Evolutionary conservation across 2,329 filamentous ascomycete species (phyloP), one percentile per base, ranked within the genome.

Genomic region (Aureobasidium musti): DNA sequence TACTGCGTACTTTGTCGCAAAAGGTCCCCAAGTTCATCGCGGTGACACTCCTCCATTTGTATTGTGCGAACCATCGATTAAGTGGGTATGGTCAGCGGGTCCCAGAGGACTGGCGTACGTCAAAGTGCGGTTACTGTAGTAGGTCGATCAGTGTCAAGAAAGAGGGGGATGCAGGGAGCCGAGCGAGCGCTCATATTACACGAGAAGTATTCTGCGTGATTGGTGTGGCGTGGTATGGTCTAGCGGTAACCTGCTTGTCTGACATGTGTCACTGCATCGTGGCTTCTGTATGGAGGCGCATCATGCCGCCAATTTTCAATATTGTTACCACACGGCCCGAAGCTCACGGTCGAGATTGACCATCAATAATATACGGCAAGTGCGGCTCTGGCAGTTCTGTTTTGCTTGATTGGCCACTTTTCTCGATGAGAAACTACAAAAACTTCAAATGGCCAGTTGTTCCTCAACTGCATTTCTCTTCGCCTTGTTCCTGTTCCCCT

Each of bases 251-350:
- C 5, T 28, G 37, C 53, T 13, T 54, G 35, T 57, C 23, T 57
- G 53, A 57, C 53, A 43, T 43, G 53, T 57, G 53, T 57, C 53
- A 43, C 53, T 39, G 35, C 37, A 43, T 19, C 53, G 23, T 43
- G 13, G 14, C 35, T 19, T 43, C 35, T n/a, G 37, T n/a, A 17
- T 26, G 23, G 23, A 19, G 21, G 28, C 33, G 33, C 6, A 14
- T 37, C 10, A 17, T 37, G 30, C n/a, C 52, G n/a, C n/a, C 33
- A 35, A 37, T 37, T n/a, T 23, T 54, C 13, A 5, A 23, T 3
- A 5, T 14, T 1, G 17, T n/a, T 17, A 39, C 1, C 5, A 17
- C n/a, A 52, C 23, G 49, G 14, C 14, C 14, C 14, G n/a, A n/a
- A n/a, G n/a, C 26, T 28, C 49, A 33, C 33, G 45, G 17, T 21